Evolutionary conservation across 73 alveolate species (phyloP), one percentile per base, ranked within the genome.

Genomic region (Uronychia setigera): DNA sequence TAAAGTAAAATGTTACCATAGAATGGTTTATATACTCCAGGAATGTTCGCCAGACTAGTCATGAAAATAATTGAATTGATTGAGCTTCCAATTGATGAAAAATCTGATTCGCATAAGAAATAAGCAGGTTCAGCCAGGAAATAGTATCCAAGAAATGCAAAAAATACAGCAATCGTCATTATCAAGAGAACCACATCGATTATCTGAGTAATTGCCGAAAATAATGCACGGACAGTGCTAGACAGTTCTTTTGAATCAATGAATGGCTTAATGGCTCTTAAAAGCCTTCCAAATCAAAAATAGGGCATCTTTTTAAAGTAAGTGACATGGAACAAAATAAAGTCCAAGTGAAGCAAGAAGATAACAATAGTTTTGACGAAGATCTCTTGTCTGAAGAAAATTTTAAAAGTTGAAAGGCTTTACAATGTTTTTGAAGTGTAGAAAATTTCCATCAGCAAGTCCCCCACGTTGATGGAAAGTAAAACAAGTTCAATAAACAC

Each of bases 21-120:
- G 67, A 11, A 46, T 11, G 67, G 67, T 46, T 46, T 46, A 19
- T 46, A 46, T 0, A 59, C 86, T 33, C 67, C 85, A n/a, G 91
- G 91, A 58, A 58, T 58, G 76, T 84, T 84, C 5, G 81, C 31
- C 76, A 84, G 33, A 30, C 81, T 84, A 0, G 74, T 26, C 28
- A 84, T 25, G 80, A 77, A 33, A 26, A 58, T 58, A 14, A 74
- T 31, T 11, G 77, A 1, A 1, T 35, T 28, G 59, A 26, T 25
- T 14, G 80, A 46, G 26, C 31, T 35, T 29, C 79, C 46, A 14
- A 82, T 31, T 9, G 32, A 26, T 13, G 76, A 26, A 59, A 82
- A 82, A 33, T 74, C 79, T 5, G 67, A 11, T 46, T 11, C 67
- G n/a, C n/a, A 46, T 46, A 46, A 19, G 67, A 46, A 11, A 5